Conservation (phyloP, 2,329 filamentous ascomycete genomes). For the Botrytis hyacinthi region DNA sequence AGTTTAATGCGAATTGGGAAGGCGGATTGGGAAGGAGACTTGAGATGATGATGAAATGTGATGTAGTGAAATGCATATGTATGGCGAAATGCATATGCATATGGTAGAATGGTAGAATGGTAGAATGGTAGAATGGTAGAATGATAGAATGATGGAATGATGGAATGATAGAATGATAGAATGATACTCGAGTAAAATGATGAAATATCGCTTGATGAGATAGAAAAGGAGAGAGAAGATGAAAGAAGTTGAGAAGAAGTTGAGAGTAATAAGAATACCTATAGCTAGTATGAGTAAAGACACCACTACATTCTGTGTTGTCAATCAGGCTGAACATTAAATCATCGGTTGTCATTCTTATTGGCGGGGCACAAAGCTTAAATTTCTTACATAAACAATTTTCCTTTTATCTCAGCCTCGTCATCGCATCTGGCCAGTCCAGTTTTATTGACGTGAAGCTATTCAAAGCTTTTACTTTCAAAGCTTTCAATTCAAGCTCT, state of each 20-base stretch:
- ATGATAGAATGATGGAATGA: background rate
- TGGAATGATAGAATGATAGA: background rate
- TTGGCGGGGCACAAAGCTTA: background rate
- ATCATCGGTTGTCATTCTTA: background rate
- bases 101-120: background rate
- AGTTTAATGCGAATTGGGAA: background rate
- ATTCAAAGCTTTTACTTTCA: background rate
- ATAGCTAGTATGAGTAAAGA: background rate
- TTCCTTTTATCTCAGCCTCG: constrained; percentile 5
- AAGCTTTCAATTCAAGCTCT: background rate
- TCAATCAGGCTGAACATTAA: background rate
- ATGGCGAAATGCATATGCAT: too few species aligned
- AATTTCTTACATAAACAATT: background rate
- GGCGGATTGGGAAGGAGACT: background rate
- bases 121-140: too few species aligned
- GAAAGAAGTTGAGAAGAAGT: too few species aligned
- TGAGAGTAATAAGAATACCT: too few species aligned
- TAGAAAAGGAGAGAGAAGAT: background rate
- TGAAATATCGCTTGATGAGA: background rate
- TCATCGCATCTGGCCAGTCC: background rate
- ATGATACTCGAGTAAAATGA: too few species aligned
- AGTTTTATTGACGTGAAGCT: background rate
- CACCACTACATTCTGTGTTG: background rate
- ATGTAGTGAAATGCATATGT: too few species aligned
- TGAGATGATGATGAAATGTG: background rate